phyloP scores from a whole-genome alignment of 345 rosid species.

The Firmiana major region DNA sequence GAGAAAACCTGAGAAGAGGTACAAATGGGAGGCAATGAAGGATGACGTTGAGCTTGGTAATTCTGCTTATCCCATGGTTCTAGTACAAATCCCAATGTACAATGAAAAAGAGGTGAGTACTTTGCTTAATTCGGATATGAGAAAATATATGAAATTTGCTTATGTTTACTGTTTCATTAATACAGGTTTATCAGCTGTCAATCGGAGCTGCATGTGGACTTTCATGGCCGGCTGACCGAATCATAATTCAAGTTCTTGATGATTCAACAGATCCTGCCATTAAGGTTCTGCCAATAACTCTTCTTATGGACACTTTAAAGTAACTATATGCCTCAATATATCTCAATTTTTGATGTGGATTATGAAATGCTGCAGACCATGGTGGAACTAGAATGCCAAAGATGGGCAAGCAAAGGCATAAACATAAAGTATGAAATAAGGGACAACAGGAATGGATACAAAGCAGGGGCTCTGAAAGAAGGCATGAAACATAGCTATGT shows the following conservation, averaged over 20 bases:
- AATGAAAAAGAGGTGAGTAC: conserved; percentile 56
- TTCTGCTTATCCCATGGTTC: conserved; percentile 51
- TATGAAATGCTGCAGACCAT: not conserved
- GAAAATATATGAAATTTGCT: not conserved
- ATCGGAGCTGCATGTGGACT: conserved; percentile 90
- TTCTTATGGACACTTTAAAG: not conserved
- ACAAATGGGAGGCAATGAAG: conserved; percentile 54
- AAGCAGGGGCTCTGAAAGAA: not conserved
- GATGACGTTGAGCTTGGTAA: conserved; percentile 59
- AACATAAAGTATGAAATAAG: not conserved
- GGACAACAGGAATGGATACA: not conserved
- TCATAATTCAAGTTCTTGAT: conserved; percentile 83
- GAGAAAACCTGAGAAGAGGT: conserved; percentile 46
- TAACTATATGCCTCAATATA: not conserved
- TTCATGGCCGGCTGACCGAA: conserved; percentile 80
- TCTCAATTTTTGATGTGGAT: not conserved
- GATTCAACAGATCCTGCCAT: conserved; percentile 72
- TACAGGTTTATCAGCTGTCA: conserved; percentile 68
- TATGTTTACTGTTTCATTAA: not conserved
- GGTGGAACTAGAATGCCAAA: not conserved
- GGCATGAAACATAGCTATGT: conserved; percentile 43
- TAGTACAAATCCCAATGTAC: conserved; percentile 73
- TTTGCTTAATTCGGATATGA: not conserved
- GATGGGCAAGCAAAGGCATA: conserved; percentile 1
- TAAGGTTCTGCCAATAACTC: conserved; percentile 34